Base-by-base conservation (phyloP, 148 eudicot genomes). In the Chenopodium berlandieri region DNA sequence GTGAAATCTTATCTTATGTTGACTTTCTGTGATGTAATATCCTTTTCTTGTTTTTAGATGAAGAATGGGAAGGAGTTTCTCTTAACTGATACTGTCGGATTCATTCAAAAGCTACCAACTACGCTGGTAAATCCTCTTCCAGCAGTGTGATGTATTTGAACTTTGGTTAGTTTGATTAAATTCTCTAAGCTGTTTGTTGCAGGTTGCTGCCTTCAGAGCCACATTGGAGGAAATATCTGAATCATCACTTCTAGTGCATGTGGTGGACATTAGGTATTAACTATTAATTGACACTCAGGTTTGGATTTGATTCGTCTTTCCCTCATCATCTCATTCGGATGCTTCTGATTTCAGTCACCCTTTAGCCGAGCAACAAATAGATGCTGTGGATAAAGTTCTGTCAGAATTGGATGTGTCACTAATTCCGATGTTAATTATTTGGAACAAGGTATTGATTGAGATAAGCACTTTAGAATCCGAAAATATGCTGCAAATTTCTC, bases 141-240 rank as follows among this genome's bases (percentile, higher is more conserved):
- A 34, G 66, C 56, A 76, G 65, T 56, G 54, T 60, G 64, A 65
- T 75, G 58, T 11, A 14, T 56, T 9, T 31, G 63, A 78, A 67
- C 5, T 31, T 32, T 76, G 13, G 67, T 68, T 66, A 40, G 13
- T 7, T 63, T 27, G 30, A 54, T 71, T 63, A 25, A 23, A 65
- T 58, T 56, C 54, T 69, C 20, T 22, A 67, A 83, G 47, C 44
- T 81, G 73, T 71, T 85, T 75, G 47, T 78, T 88, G 40, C 87
- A 95, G 99, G 95, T 95, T 83, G 99, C 99, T 88, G 99, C 99
- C 62, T 95, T 95, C 88, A 89, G 99, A 89, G 99, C 99, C 82
- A 95, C 99, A 20, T 84, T 95, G 79, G 99, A 95, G 88, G 99
- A 95, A 85, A 92, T 95, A 78, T 85, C 97, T 7, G 99, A 95